Base-by-base conservation (phyloP, 2,329 filamentous ascomycete species). In the Stromatinia cepivora region DNA sequence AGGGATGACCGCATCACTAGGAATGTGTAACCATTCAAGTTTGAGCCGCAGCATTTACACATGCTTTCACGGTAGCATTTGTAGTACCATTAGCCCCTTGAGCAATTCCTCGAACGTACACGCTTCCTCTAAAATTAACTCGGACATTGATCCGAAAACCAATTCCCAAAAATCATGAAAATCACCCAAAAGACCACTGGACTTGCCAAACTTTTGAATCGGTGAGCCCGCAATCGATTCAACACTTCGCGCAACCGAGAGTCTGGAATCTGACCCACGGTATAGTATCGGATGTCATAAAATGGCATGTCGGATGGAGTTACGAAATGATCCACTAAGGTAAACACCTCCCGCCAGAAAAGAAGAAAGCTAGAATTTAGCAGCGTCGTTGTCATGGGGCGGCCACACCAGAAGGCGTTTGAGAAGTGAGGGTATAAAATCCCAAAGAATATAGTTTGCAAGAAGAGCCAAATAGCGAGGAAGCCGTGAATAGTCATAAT, bases 241-340 rank as follows among this genome's bases (percentile, higher is more conserved):
- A 57, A 36, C 10, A 36, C 31, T 7, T 13, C 6, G 20, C 10
- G 22, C 20, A 36, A 57, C 1, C 54, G 31, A 15, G 2, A 20
- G 31, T 36, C 31, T 8, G 54, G 20, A 36, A 36, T 36, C 5
- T 36, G 17, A 36, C 13, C 31, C 4, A 1, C 20, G 20, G 13
- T 3, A 36, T 15, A 1, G n/a, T 13, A n/a, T 57, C 20, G 34
- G 20, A 57, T 36, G 2, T 56, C 31, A 56, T 3, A 6, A 36
- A 11, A n/a, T 4, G 1, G 17, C 20, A 36, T 1, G 5, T n/a
- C 10, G 5, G 31, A 5, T 15, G 3, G 11, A 2, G 15, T 8
- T 15, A 13, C 2, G 1, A 57, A 15, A 57, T 36, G 20, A n/a
- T 36, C 20, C 46, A n/a, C 15, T 22, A 57, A 3, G 1, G 31